Percentiles rank a stretch among this genome's conserved stretches.
Evolutionary conservation across 1,139 yeast species (phyloP).

Genomic region (Trichomonascaceae sp.): DNA sequence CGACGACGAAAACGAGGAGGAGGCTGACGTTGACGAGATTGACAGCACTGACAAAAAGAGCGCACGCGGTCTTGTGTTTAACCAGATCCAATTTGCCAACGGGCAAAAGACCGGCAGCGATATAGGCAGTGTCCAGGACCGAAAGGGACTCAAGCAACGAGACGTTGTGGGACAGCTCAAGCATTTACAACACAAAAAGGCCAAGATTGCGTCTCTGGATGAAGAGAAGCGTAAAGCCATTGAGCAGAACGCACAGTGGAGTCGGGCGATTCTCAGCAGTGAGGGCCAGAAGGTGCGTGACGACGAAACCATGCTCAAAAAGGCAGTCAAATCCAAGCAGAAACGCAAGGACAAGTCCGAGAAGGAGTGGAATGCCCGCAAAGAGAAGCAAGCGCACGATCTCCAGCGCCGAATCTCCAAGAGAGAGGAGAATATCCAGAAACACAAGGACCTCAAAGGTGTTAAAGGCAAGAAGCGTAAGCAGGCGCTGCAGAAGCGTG

Average conservation of each 20-base stretch:
- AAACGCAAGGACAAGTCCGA: slow-evolving; percentile 68
- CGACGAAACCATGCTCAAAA: slow-evolving; percentile 75
- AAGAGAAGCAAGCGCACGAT: slow-evolving; percentile 58
- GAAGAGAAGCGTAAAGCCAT: slow-evolving; percentile 49
- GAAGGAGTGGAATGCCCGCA: slow-evolving; percentile 73
- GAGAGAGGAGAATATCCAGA: slow-evolving; percentile 75
- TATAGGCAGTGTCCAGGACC: slow-evolving; percentile 44
- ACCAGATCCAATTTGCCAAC: slow-evolving; percentile 71
- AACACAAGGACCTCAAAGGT: slow-evolving; percentile 32
- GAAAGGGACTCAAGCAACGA: slow-evolving; percentile 59
- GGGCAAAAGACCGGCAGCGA: slow-evolving; percentile 71
- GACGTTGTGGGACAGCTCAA: slow-evolving; percentile 76
- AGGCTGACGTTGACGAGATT: slow-evolving; percentile 10
- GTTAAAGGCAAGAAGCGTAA: slow-evolving; percentile 33
- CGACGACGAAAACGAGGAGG: slow-evolving; percentile 23
- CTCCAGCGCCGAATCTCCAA: slow-evolving; percentile 59
- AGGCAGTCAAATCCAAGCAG: slow-evolving; percentile 71
- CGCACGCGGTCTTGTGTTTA: slow-evolving; percentile 45
- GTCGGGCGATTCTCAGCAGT: slow-evolving; percentile 66
- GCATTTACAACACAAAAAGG: slow-evolving; percentile 61
- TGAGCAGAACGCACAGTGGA: slow-evolving; percentile 75
- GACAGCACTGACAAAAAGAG: slow-evolving; percentile 24
- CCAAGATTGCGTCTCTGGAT: slow-evolving; percentile 45
- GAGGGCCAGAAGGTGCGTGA: slow-evolving; percentile 83
- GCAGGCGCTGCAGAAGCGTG: slow-evolving; percentile 14